phyloP scores from a whole-genome alignment of 192 early-diverging fungal genomes.

The Cetraspora pellucida region DNA sequence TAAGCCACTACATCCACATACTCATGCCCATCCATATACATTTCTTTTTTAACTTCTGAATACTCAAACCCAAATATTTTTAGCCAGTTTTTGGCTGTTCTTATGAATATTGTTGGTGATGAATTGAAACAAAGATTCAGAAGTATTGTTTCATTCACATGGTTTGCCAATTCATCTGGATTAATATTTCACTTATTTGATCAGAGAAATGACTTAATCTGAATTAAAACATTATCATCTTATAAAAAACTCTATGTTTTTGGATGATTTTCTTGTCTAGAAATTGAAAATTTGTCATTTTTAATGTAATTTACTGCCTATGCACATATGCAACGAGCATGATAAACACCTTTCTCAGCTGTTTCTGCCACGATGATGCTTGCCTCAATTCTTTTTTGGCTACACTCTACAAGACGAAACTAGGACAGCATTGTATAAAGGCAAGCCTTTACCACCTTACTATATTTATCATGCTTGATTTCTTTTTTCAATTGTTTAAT shows the following conservation, averaged over 20 bases:
- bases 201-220: neutral
- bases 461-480: neutral
- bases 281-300: neutral
- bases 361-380: neutral
- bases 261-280: neutral
- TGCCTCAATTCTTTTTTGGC: neutral
- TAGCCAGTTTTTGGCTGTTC: slow-evolving; percentile 17
- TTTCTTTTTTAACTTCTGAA: slow-evolving; percentile 8
- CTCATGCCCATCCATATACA: slow-evolving; percentile 15
- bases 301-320: neutral
- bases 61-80: slow-evolving; percentile 22
- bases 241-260: neutral
- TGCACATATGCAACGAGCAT: neutral
- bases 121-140: neutral
- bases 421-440: neutral
- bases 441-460: neutral
- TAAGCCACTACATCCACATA: neutral
- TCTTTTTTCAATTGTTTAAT: neutral
- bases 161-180: neutral
- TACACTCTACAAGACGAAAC: neutral
- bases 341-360: neutral
- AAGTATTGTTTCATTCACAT: neutral
- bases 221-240: neutral
- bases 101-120: slow-evolving; percentile 1
- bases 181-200: neutral